Evolutionary conservation across 495 filamentous ascomycete species (phyloP), one percentile per base, ranked within the genome.

Genomic region (Acidomyces sp.): DNA sequence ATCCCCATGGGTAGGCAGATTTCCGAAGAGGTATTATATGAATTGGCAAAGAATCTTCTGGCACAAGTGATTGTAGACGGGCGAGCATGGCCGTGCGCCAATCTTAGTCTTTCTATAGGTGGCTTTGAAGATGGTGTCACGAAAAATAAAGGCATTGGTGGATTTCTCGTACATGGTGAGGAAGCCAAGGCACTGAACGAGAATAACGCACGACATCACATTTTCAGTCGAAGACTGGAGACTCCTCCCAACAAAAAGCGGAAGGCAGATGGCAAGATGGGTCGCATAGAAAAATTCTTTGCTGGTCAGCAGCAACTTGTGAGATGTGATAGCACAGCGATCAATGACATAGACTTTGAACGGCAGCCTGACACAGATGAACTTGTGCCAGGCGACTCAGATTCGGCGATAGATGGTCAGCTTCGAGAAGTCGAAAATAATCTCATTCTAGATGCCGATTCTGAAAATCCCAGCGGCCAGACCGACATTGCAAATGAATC

Each of bases 61-160:
- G 68, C 68, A 30, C 85, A 93, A 46, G 75, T 93, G 21, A 66
- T 79, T 3, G 70, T 66, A 2, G 90, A 94, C 41, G 84, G 77
- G 19, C 64, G 69, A 33, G 74, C 77, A 20, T 96, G 87, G 83
- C 90, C 90, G 17, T 95, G 88, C 57, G 62, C 73, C 11, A 82
- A 90, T 57, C 61, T 97, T 28, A 85, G 78, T 41, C 61, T 97
- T 32, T 82, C 77, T 52, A 83, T 97, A 38, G 74, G 76, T 15
- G 85, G 86, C 4, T 95, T 95, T 44, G 85, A 97, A 59, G 88
- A 95, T 48, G 79, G 83, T 5, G 67, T 87, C 34, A 69, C 63
- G 10, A 80, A 83, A 5, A 96, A 94, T 49, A 75, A 70, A 63
- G 84, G 80, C 10, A 97, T 97, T 46, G 78, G 80, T 23, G 67